phyloP scores from a whole-genome alignment of 1,284 basidiomycete genomes.

The Ganoderma resinaceum region DNA sequence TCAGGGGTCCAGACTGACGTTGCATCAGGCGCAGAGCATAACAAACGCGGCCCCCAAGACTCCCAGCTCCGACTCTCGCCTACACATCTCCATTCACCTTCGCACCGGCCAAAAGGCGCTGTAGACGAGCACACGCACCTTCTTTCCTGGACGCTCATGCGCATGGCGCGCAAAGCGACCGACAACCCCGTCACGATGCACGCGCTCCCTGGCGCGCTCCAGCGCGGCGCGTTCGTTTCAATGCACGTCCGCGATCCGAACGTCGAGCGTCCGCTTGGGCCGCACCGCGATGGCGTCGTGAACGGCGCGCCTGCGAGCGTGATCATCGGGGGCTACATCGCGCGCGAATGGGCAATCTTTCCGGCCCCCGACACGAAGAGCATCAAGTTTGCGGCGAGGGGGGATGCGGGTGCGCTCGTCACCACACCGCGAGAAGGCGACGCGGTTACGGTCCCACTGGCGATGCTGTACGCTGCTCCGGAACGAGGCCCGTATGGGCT shows the following conservation, averaged over 20 bases:
- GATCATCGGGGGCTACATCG: conserved; percentile 26
- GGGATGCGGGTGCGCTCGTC: conserved; percentile 31
- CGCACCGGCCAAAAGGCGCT: conserved; percentile 8
- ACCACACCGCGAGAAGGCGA: conserved; percentile 14
- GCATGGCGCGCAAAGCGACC: conserved; percentile 23
- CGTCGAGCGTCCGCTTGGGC: conserved; percentile 30
- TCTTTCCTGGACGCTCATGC: conserved; percentile 31
- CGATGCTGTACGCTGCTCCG: conserved; percentile 28
- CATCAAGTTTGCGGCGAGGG: conserved; percentile 26
- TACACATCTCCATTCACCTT: neutral
- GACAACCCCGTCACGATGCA: conserved; percentile 29
- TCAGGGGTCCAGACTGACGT: neutral
- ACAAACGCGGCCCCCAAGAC: conserved; percentile 1
- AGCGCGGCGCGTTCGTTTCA: conserved; percentile 25
- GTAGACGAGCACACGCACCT: conserved; percentile 29
- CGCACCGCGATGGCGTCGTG: conserved; percentile 29
- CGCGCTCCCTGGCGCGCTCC: conserved; percentile 24
- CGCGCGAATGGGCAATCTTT: conserved; percentile 32
- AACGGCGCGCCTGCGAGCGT: conserved; percentile 31
- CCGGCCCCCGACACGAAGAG: conserved; percentile 18
- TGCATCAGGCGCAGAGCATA: conserved; percentile 13
- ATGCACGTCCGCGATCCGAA: conserved; percentile 34
- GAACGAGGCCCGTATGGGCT: conserved; percentile 32
- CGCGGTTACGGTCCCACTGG: conserved; percentile 20
- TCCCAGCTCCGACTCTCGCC: conserved; percentile 2